Evolutionary conservation across 768 basidiomycete species (phyloP), one percentile per base, ranked within the genome.

Genomic region (Sporobolomyces pararoseus): DNA sequence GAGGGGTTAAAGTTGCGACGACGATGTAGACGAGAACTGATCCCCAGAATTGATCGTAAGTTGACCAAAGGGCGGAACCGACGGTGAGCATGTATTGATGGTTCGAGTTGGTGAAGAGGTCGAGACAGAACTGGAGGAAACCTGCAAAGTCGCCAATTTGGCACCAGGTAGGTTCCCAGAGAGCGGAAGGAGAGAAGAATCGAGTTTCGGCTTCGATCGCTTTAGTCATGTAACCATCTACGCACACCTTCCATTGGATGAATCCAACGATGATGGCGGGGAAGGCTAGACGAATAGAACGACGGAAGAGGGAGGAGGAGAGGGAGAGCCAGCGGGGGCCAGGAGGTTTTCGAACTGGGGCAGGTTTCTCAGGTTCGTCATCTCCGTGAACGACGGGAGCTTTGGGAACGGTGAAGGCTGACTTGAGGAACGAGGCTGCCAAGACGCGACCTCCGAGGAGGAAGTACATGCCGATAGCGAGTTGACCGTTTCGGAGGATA

Each of bases 41-140:
- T 16, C 77, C 77, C 77, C 77, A 78, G 70, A 78, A 78, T 64
- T 77, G 77, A 55, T 78, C 77, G 75, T 77, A 78, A 2, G 77
- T 78, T n/a, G 77, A 72, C 77, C 77, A 78, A 16, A 78, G 74
- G 25, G 76, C 76, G n/a, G 76, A 75, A 31, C 77, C 77, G 47
- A 74, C 63, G 47, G 63, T 66, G 63, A 77, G 76, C 75, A 78
- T 78, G 66, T 76, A 76, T 54, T 76, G 74, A 63, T 77, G 77
- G 68, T 78, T 77, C 25, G 44, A 47, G 69, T 78, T 77, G 35
- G 77, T 78, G 75, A 78, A 76, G 46, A 78, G 75, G 66, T 77
- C 77, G 71, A 78, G 70, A 59, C 64, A 69, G 73, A 78, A 77
- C 62, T 72, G 76, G 62, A 78, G 73, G 76, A 78, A 77, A 5